phyloP scores from a whole-genome alignment of 2,329 filamentous ascomycete species.

The Endothia cerciana region DNA sequence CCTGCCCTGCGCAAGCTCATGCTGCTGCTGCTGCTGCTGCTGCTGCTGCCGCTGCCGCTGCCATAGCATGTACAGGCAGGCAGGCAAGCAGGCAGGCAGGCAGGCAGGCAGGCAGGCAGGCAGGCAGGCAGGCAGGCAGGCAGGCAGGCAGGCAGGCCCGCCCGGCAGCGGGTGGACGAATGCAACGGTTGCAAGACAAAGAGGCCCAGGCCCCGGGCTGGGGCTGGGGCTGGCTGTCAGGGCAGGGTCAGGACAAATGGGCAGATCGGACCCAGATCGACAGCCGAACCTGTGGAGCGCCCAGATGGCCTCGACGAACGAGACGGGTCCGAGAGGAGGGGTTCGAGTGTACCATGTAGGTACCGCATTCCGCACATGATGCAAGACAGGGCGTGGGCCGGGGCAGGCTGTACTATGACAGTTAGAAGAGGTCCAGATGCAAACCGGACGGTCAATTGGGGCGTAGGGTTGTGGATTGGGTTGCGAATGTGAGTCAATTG shows the following conservation, averaged over 20 bases:
- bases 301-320: slow-evolving; percentile 2
- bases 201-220: slow-evolving; percentile 1
- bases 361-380: slow-evolving; percentile 4
- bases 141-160: neutral
- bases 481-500: slow-evolving; percentile 8
- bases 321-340: slow-evolving; percentile 13
- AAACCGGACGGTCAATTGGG: neutral
- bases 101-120: too few relatives aligned
- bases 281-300: slow-evolving; percentile 21
- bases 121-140: too few relatives aligned
- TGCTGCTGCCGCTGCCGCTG: too few relatives aligned
- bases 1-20: too few relatives aligned
- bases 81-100: too few relatives aligned
- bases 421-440: neutral
- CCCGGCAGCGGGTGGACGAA: neutral
- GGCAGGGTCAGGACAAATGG: slow-evolving; percentile 10
- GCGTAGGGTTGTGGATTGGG: neutral
- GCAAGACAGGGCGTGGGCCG: neutral
- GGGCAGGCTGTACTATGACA: neutral
- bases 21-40: too few relatives aligned
- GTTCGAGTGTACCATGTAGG: neutral
- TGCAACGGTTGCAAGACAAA: slow-evolving; percentile 6
- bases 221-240: slow-evolving; percentile 5
- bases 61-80: too few relatives aligned
- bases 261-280: slow-evolving; percentile 23